Base-by-base conservation (phyloP, 1,284 basidiomycete species). In the Hemileia vastatrix region DNA sequence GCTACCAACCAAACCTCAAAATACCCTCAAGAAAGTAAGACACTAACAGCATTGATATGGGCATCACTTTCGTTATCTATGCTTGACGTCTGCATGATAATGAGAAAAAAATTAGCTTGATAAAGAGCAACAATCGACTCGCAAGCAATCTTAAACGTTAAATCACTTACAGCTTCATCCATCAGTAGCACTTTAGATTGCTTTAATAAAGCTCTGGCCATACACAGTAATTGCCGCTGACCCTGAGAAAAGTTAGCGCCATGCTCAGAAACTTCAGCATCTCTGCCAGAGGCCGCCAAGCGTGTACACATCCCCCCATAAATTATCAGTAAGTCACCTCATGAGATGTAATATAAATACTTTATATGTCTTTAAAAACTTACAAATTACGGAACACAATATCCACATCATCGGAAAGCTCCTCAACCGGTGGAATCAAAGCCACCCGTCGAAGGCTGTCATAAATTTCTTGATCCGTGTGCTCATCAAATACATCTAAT, bases 171-270 rank as follows among this genome's bases (percentile, higher is more conserved):
- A 54, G 59, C 77, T 78, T 82, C 88, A 73, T 90, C 87, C 84
- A 90, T 88, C 64, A 90, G 80, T 33, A 90, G 77, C 18, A 90
- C 78, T 69, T 83, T 86, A 40, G 86, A 85, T 9, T 85, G 79
- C 72, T 86, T 85, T 53, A 90, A 76, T 60, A 90, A 87, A 1
- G 87, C 88, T 57, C 87, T 80, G 8, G 87, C 87, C 86, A 90
- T 88, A 74, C 86, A 88, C 9, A 90, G 79, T 24, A 90, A 76
- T 76, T 90, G 88, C 71, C 88, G 88, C 76, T 91, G 86, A 11
- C 91, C 91, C 4, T 87, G 86, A 0, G 87, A 90, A 74, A 94
- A 93, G 77, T 94, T 95, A 49, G 93, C 90, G n/a, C 90, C 90
- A 13, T 75, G 74, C 64, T 78, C 77, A 27, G 36, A 49, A 50